Evolutionary conservation across 2,329 filamentous ascomycete species (phyloP).

Genomic region (Fusarium tuaranense): DNA sequence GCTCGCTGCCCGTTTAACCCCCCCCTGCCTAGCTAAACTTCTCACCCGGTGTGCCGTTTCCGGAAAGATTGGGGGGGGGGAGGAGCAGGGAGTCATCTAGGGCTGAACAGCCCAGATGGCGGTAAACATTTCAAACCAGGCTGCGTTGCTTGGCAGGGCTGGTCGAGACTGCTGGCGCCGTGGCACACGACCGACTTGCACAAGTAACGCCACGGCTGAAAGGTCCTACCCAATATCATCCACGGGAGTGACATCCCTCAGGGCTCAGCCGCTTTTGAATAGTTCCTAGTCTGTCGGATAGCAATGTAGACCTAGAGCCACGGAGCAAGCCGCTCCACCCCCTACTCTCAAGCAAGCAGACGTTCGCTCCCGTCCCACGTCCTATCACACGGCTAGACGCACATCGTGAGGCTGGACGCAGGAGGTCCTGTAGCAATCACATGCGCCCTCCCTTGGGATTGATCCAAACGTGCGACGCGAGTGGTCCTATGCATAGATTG

Average conservation of each 20-base stretch:
- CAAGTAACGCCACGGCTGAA: constrained; percentile 29
- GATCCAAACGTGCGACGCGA: neutral
- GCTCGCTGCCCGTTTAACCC: neutral
- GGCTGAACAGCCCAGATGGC: constrained; percentile 2
- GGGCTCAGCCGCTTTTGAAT: constrained; percentile 20
- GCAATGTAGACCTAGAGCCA: neutral
- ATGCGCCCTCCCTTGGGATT: constrained; percentile 7
- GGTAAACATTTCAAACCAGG: constrained; percentile 12
- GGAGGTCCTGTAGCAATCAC: constrained; percentile 31
- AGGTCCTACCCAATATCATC: constrained; percentile 12
- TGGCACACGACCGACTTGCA: constrained; percentile 9
- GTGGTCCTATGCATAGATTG: constrained; percentile 7
- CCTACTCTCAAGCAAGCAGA: neutral
- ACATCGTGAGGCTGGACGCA: constrained; percentile 33
- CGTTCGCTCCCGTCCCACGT: neutral
- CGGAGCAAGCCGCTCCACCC: constrained; percentile 15
- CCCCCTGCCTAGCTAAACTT: neutral
- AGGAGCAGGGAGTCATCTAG: neutral
- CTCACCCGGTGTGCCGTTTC: constrained; percentile 30
- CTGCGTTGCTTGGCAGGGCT: constrained; percentile 17
- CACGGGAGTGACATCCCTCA: constrained; percentile 15
- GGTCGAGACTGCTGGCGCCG: constrained; percentile 11
- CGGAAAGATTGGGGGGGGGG: neutral
- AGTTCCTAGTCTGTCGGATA: constrained; percentile 9
- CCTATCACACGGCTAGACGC: constrained; percentile 24